These are phyloP conservation scores for Salvia hispanica DNA, from an alignment of 257 asterid genomes.

Conservation along the genomic window DNA sequence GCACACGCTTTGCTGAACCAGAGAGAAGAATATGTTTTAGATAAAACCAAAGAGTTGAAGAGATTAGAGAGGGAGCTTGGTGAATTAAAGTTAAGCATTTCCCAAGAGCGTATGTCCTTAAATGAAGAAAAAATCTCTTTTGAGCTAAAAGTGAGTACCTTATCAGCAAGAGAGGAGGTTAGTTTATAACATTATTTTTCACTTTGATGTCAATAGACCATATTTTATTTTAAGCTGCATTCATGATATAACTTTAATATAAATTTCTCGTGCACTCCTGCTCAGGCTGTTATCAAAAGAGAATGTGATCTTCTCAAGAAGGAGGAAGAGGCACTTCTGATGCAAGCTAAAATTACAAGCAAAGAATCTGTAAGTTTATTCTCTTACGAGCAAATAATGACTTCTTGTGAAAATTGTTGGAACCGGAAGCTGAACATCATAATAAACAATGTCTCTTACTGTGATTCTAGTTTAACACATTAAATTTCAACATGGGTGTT, in stretches of 20 bases:
- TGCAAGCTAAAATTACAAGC: slow-evolving; percentile 65
- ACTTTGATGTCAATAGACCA: slow-evolving; percentile 22
- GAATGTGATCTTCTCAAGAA: slow-evolving; percentile 65
- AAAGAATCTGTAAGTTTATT: slow-evolving; percentile 71
- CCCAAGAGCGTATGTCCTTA: slow-evolving; percentile 53
- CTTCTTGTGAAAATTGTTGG: slow-evolving; percentile 12
- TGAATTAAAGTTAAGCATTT: slow-evolving; percentile 50
- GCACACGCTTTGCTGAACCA: slow-evolving; percentile 81
- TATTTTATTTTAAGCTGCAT: slow-evolving; percentile 23
- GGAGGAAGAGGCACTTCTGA: slow-evolving; percentile 73
- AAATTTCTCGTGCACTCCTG: slow-evolving; percentile 12
- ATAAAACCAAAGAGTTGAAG: slow-evolving; percentile 66
- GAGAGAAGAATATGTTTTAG: slow-evolving; percentile 74
- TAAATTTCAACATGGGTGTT: not conserved
- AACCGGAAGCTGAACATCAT: slow-evolving; percentile 23
- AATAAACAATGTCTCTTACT: not conserved
- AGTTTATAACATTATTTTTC: slow-evolving; percentile 22
- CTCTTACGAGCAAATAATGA: not conserved
- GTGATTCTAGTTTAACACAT: not conserved
- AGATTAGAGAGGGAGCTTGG: slow-evolving; percentile 67
- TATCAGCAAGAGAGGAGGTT: slow-evolving; percentile 88
- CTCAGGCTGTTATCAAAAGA: slow-evolving; percentile 59
- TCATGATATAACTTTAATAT: not conserved
- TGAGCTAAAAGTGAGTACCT: slow-evolving; percentile 56
- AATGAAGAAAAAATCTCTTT: slow-evolving; percentile 54